Evolutionary conservation across 768 basidiomycete genomes (phyloP).

Genomic region (Hortiboletus flavorubellus): DNA sequence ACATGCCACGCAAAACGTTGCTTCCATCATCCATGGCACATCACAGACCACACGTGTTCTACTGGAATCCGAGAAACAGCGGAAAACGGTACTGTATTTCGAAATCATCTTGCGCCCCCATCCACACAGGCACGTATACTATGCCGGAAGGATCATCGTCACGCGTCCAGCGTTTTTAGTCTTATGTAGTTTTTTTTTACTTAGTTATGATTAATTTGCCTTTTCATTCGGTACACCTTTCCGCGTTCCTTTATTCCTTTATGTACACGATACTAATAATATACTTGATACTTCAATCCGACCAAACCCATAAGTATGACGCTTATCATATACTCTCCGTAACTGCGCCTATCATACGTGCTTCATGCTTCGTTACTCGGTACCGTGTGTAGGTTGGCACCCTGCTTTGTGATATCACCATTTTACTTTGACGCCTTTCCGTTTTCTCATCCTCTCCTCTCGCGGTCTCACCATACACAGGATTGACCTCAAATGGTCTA

Average conservation of each 20-base stretch:
- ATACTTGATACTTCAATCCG: not conserved
- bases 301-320: too few species aligned
- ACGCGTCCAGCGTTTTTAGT: not conserved
- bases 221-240: not conserved
- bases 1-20: not conserved
- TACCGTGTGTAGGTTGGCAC: not conserved
- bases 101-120: slow-evolving; percentile 13
- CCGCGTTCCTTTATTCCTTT: not conserved
- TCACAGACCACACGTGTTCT: slow-evolving; percentile 7
- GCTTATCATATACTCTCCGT: too few species aligned
- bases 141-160: slow-evolving; percentile 20
- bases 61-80: not conserved
- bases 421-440: not conserved
- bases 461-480: too few species aligned
- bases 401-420: not conserved
- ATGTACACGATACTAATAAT: not conserved
- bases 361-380: not conserved
- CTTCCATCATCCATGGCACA: too few species aligned
- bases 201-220: not conserved
- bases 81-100: not conserved
- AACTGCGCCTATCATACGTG: too few species aligned
- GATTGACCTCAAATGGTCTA: too few species aligned
- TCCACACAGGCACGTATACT: not conserved
- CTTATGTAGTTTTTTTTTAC: not conserved
- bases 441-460: not conserved